These are phyloP conservation scores for Boletus fagicola DNA, from an alignment of 768 basidiomycete species.

Conservation along the genomic window DNA sequence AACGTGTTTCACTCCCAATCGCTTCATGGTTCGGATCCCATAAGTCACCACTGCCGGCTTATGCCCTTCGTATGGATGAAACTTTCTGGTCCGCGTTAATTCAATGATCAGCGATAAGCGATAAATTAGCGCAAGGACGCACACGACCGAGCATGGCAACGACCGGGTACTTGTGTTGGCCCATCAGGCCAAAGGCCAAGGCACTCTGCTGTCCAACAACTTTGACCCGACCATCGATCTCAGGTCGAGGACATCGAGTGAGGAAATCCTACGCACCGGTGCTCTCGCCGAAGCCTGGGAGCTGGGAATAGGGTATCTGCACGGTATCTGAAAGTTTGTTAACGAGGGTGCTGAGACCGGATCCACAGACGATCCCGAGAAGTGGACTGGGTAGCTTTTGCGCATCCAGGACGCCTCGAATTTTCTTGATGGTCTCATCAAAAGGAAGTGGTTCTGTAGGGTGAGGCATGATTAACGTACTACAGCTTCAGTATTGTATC, in stretches of 20 bases:
- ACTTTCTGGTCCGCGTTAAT: constrained; percentile 41
- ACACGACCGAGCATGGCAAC: constrained; percentile 90
- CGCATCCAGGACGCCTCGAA: constrained; percentile 25
- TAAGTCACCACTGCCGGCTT: constrained; percentile 65
- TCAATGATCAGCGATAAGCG: background rate
- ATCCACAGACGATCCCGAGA: constrained; percentile 86
- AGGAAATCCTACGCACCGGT: constrained; percentile 52
- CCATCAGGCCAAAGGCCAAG: constrained; percentile 79
- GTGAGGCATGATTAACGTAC: constrained; percentile 12
- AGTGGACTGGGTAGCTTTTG: constrained; percentile 49
- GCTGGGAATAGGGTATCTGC: constrained; percentile 59
- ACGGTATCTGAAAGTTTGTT: constrained; percentile 54
- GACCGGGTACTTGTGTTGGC: constrained; percentile 66
- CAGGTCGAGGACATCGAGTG: background rate
- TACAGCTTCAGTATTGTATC: background rate
- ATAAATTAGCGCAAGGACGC: constrained; percentile 21
- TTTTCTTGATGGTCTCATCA: constrained; percentile 29
- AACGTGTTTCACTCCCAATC: constrained; percentile 69
- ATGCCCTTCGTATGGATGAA: constrained; percentile 87
- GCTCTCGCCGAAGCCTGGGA: constrained; percentile 74
- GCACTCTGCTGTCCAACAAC: constrained; percentile 81
- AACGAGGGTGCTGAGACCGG: constrained; percentile 76
- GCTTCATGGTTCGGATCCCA: constrained; percentile 77
- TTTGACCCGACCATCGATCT: constrained; percentile 26
- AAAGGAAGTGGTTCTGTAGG: constrained; percentile 23